Conservation (phyloP, 179 eudicot genomes). For the Silene vulgaris region DNA sequence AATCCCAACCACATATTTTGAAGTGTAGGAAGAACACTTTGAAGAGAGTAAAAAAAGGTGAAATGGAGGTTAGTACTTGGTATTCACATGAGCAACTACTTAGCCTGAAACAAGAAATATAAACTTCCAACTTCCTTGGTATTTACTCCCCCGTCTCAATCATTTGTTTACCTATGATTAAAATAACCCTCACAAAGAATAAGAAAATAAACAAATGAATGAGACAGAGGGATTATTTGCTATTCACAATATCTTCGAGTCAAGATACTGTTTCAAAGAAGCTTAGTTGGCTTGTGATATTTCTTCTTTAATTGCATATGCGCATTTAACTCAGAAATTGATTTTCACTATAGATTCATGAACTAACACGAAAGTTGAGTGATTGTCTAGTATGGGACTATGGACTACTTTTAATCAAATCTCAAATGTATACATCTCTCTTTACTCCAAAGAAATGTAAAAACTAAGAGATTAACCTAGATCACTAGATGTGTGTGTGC, state of each 20-base stretch:
- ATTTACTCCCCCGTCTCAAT: background rate
- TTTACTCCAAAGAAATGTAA: background rate
- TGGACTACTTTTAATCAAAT: background rate
- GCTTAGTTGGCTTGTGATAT: background rate
- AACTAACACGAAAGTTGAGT: background rate
- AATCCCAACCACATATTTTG: background rate
- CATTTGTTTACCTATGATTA: too few species aligned
- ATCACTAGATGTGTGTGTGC: too few species aligned
- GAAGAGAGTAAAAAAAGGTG: background rate
- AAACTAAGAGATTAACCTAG: too few species aligned
- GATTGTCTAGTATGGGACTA: background rate
- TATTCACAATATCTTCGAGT: background rate
- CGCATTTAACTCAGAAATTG: background rate
- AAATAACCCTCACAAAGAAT: background rate
- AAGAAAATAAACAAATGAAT: background rate
- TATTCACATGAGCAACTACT: background rate
- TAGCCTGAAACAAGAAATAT: background rate
- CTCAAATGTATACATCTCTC: background rate
- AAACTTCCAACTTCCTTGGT: too few species aligned
- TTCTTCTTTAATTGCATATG: background rate
- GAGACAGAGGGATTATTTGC: background rate
- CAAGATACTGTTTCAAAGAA: background rate
- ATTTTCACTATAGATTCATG: background rate
- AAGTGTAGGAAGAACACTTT: background rate
- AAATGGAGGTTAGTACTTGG: background rate